A percentile compares a stretch with the other conserved stretches of the same genome.
Conservation (phyloP, 2,329 filamentous ascomycete genomes). For the Aspergillus fumigatiaffinis region DNA sequence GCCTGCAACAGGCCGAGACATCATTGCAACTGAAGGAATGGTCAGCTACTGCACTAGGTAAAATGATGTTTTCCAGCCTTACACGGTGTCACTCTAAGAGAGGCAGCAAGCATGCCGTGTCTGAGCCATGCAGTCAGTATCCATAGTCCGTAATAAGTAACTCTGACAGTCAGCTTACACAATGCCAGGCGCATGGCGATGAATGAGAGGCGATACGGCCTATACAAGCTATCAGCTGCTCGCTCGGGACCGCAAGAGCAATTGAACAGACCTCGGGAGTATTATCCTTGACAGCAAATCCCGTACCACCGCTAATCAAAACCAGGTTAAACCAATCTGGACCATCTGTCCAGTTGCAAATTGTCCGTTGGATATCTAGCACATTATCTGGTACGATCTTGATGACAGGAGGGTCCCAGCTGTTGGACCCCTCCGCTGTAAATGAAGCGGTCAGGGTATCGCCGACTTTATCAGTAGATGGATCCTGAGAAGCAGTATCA, state of each 20-base stretch:
- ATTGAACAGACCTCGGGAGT: slow-evolving; percentile 84
- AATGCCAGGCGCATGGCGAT: slow-evolving; percentile 82
- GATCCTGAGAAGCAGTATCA: slow-evolving; percentile 78
- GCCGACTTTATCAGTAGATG: slow-evolving; percentile 72
- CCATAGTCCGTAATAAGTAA: neutral
- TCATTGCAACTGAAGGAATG: slow-evolving; percentile 73
- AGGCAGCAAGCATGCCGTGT: slow-evolving; percentile 90
- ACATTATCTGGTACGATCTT: slow-evolving; percentile 77
- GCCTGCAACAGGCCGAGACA: slow-evolving; percentile 90
- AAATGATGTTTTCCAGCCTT: slow-evolving; percentile 38
- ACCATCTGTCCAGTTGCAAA: slow-evolving; percentile 71
- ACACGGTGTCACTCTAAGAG: slow-evolving; percentile 85
- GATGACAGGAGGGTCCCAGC: slow-evolving; percentile 67
- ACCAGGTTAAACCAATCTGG: slow-evolving; percentile 65
- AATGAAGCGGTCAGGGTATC: slow-evolving; percentile 67
- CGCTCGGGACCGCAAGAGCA: too few relatives aligned
- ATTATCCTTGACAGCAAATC: slow-evolving; percentile 77
- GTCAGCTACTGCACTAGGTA: slow-evolving; percentile 18
- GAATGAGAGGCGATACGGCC: slow-evolving; percentile 74
- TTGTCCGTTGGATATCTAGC: slow-evolving; percentile 67
- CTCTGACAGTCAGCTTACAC: slow-evolving; percentile 52
- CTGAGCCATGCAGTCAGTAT: slow-evolving; percentile 35
- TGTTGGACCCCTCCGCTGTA: slow-evolving; percentile 58
- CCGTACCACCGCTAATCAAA: slow-evolving; percentile 86
- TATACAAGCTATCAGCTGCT: slow-evolving; percentile 35